Evolutionary conservation across 1,139 yeast genomes (phyloP), one percentile per base, ranked within the genome.

Genomic region (Hanseniaspora gamundiae): DNA sequence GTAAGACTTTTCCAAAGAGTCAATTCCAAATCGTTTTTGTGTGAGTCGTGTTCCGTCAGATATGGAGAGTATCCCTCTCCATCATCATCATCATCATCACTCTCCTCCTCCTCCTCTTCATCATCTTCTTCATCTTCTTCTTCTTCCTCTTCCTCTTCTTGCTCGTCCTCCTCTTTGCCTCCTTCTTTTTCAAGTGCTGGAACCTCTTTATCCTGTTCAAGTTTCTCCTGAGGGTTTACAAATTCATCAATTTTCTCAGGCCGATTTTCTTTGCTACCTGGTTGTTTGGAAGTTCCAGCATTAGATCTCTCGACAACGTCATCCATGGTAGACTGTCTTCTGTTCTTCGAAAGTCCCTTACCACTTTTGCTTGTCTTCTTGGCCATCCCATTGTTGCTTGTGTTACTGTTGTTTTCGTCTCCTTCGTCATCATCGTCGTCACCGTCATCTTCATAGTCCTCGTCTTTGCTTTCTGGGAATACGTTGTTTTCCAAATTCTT

Each of bases 1-100:
- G 94, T 85, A 19, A 82, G 61, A 11, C 76, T 74, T 53, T 82
- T 81, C 95, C 95, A 87, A 0, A 86, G 78, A 46, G 81, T 82
- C 42, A 77, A 61, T 56, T 84, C 93, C 29, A 79, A 70, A 54
- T 80, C 83, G 49, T 78, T 82, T 38, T 71, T 77, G 42, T 70
- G 78, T 44, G 74, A 76, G 42, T 68, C 71, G 17, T 67, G 71
- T 14, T 67, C 70, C 20, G 63, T 62, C 40, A 64, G 49, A 46
- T 52, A 61, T 20, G 41, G 42, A 7, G 42, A 39, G 20, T 39
- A 41, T 10, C 44, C 47, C 49, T 53, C 63, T 24, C 52, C 55
- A 4, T 59, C 61, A 1, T 57, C 30, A 3, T 22, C 38, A n/a
- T 26, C 61, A 2, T 52, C 56, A 6, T 47, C 56, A 10, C 54